These are phyloP conservation scores for Helichrysum umbraculigerum DNA, from an alignment of 129 eudicot species.

Conservation along the genomic window DNA sequence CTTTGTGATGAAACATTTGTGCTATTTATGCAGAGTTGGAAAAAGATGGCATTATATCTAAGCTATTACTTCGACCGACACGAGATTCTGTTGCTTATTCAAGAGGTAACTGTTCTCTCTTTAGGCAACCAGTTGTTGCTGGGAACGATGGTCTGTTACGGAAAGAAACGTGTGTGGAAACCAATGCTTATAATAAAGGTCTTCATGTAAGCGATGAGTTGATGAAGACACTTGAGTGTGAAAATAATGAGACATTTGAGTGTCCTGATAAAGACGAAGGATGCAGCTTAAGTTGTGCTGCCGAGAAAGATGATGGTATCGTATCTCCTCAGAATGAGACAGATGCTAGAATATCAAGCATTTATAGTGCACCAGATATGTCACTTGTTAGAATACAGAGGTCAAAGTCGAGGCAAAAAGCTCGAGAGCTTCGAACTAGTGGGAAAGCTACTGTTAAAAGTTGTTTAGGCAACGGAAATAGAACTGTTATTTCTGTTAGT, in stretches of 20 bases:
- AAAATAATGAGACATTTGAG: constrained; percentile 7
- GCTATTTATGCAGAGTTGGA: constrained; percentile 55
- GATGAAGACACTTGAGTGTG: constrained; percentile 13
- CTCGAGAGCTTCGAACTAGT: constrained; percentile 74
- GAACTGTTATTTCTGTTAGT: constrained; percentile 25
- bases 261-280: constrained; percentile 31
- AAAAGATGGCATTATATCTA: constrained; percentile 70
- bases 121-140: constrained; percentile 34
- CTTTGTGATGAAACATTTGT: constrained; percentile 1
- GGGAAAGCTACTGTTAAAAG: constrained; percentile 52
- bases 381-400: constrained; percentile 81
- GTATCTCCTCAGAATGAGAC: constrained; percentile 52
- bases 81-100: constrained; percentile 41
- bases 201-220: constrained; percentile 36
- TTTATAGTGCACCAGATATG: constrained; percentile 47
- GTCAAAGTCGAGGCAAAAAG: constrained; percentile 91
- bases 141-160: constrained; percentile 37
- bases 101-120: constrained; percentile 35
- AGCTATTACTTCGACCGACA: constrained; percentile 55
- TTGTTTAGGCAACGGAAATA: constrained; percentile 35
- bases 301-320: constrained; percentile 39
- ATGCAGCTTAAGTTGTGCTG: constrained; percentile 40
- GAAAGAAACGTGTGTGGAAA: constrained; percentile 36
- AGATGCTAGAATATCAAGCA: constrained; percentile 49
- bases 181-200: constrained; percentile 36